Evolutionary conservation across 768 basidiomycete genomes (phyloP), one percentile per base, ranked within the genome.

Genomic region (Tricholoma matsutake): DNA sequence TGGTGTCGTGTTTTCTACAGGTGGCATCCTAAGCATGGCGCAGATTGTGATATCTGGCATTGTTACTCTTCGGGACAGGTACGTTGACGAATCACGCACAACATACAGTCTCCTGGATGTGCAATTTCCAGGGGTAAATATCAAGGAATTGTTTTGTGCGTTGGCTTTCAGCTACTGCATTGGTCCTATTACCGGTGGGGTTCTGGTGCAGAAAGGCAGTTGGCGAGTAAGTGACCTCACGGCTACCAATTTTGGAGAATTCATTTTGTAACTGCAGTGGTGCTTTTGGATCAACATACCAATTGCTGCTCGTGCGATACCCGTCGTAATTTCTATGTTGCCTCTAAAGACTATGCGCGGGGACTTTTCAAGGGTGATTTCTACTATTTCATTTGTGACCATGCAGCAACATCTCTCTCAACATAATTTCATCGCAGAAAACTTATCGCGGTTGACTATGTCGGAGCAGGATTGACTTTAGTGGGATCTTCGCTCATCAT

Each of bases 271-370:
- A 1, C 14, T 34, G 2, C 52, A 86, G 83, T 90, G 89, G 88
- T 89, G 87, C 68, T 89, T 89, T 70, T 90, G 88, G 85, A 78
- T 91, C 52, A 86, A 83, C 22, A 76, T 91, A 1, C 89, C 89
- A 0, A 67, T 87, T 2, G 83, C 87, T 0, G 70, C 81, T 11
- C 66, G 74, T 39, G 80, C 86, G 0, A 80, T 87, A 22, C 71
- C 78, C 18, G 81, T 86, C 14, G 83, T 91, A 3, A 65, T 81
- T 16, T 82, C 88, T 61, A 72, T 88, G 9, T 77, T 92, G 0
- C 91, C 91, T 0, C 75, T 91, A n/a, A 87, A 87, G 61, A 78
- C 82, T 2, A 88, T 91, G 6, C 75, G 79, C 11, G 91, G 90
- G 0, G 75, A 83, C n/a, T 59, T 79, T 86, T 18, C 79, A 78